Evolutionary conservation across 78 protist species (phyloP), one percentile per base, ranked within the genome.

Genomic region (Isochrysis galbana): DNA sequence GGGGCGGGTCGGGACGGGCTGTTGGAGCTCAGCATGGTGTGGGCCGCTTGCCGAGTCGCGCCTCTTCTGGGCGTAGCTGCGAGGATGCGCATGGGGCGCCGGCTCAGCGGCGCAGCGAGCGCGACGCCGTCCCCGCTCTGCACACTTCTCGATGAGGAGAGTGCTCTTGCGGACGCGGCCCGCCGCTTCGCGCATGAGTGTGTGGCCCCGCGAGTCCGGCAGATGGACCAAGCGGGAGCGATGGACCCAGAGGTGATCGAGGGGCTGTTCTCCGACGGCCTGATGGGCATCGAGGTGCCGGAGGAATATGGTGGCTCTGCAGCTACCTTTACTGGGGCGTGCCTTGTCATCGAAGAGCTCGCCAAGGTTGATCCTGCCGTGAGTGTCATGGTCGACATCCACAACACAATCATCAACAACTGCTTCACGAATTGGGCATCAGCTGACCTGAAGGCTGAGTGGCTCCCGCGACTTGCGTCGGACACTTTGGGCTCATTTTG

Each of bases 401-500:
- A 86, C 72, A 89, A 93, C 61, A 93, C 95, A 17, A 42, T 93
- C 47, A n/a, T 93, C 51, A 93, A 93, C 88, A 89, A 67, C 47
- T 23, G 38, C 42, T n/a, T 91, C 67, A 26, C 32, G 46, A 2
- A 17, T 14, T 95, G 92, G 41, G 99, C 95, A 5, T 96, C 67
- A 26, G 94, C 93, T 14, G 94, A 69, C 32, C 96, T 94, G 78
- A 87, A 94, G 84, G 70, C 29, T 42, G 70, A 94, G 90, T 98
- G 92, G 77, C 96, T 98, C 23, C 94, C 96, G 36, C 92, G 83
- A 41, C 96, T 97, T 74, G 94, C 98, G 25, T 23, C 91, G 2
- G 96, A 95, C 90, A 93, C 92, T 41, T 88, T 97, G 11, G 99
- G 98, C 38, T 94, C 97, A 80, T 98, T 98, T 90, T 97, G 97